phyloP scores from a whole-genome alignment of 2,329 filamentous ascomycete species.

The Diaporthe velutina region DNA sequence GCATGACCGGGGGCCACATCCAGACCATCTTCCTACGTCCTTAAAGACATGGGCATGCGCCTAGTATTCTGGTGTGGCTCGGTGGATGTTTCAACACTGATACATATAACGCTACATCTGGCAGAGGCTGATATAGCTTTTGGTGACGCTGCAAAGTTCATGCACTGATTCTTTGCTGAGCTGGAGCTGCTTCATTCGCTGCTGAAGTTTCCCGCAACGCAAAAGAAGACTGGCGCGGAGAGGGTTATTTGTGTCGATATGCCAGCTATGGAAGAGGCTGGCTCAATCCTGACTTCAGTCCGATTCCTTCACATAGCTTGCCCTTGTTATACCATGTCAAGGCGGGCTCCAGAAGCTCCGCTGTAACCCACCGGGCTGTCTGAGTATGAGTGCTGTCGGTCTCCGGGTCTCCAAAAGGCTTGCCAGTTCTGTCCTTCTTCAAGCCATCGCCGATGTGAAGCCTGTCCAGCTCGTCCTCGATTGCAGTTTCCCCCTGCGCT shows the following conservation, averaged over 20 bases:
- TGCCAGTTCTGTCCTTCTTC: slow-evolving; percentile 58
- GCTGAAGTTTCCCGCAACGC: too few species aligned
- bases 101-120: not conserved
- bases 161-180: too few species aligned
- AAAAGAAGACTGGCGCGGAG: not conserved
- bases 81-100: too few species aligned
- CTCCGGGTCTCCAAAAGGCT: slow-evolving; percentile 63
- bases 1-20: too few species aligned
- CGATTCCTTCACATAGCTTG: slow-evolving; percentile 61
- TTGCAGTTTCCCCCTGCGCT: not conserved
- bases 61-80: too few species aligned
- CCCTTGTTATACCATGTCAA: slow-evolving; percentile 66
- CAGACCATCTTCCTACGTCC: too few species aligned
- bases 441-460: slow-evolving; percentile 47
- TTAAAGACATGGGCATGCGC: too few species aligned
- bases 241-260: not conserved
- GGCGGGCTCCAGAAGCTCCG: slow-evolving; percentile 60
- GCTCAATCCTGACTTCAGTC: slow-evolving; percentile 42
- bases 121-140: too few species aligned
- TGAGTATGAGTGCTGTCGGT: slow-evolving; percentile 65
- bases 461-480: slow-evolving; percentile 42
- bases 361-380: slow-evolving; percentile 72
- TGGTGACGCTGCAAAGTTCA: not conserved
- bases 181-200: rapidly evolving
- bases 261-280: not conserved